Percentiles rank a stretch among this genome's conserved stretches.
Conservation (phyloP, 202 grass and related monocot species). For the Setaria italica region DNA sequence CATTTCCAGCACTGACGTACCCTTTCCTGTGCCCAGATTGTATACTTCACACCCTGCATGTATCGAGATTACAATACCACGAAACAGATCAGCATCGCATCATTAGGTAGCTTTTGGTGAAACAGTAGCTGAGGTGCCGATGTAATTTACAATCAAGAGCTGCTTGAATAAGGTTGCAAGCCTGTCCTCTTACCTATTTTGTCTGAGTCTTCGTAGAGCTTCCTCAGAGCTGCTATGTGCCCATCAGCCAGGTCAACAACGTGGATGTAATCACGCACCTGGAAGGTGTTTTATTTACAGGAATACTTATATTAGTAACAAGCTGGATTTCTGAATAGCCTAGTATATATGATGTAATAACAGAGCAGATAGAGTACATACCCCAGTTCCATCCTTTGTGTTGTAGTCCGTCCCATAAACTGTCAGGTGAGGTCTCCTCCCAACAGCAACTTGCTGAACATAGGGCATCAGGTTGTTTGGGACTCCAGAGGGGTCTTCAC, state of each 20-base stretch:
- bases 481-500: constrained; percentile 80
- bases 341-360: not conserved
- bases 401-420: constrained; percentile 90
- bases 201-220: constrained; percentile 76
- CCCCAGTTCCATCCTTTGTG: constrained; percentile 93
- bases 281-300: not conserved
- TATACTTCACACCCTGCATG: constrained; percentile 87
- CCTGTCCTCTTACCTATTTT: constrained; percentile 56
- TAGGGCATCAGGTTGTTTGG: constrained; percentile 98
- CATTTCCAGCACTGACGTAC: constrained; percentile 95
- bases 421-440: constrained; percentile 72
- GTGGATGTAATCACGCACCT: constrained; percentile 96
- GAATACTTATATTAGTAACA: not conserved
- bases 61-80: not conserved
- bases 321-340: not conserved
- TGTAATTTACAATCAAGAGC: not conserved
- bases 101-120: constrained; percentile 1
- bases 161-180: not conserved
- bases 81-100: not conserved
- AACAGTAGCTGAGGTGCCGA: not conserved
- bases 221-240: constrained; percentile 86
- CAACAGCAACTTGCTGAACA: constrained; percentile 94
- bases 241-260: constrained; percentile 94
- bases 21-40: constrained; percentile 98
- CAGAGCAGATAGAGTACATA: constrained; percentile 23